These are phyloP conservation scores for Globisporangium recalcitrans DNA, from an alignment of 352 stramenopile genomes.

Conservation along the genomic window DNA sequence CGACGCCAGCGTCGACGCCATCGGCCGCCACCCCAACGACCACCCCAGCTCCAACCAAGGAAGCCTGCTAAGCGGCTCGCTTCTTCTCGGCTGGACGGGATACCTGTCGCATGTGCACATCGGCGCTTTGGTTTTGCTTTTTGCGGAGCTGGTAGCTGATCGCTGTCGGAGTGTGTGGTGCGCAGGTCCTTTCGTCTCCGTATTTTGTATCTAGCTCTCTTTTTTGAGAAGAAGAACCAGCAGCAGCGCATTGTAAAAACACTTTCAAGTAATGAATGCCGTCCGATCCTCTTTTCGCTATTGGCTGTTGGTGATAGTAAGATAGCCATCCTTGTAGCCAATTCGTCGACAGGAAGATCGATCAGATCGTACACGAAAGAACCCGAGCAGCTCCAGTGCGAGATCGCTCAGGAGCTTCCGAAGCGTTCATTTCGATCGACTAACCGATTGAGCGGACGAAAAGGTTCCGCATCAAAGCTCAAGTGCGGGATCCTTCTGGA, in stretches of 20 bases:
- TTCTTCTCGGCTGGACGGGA: conserved; percentile 1
- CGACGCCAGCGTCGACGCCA: not conserved
- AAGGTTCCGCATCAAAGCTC: too few relatives aligned
- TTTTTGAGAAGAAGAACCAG: not conserved
- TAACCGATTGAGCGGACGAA: not conserved
- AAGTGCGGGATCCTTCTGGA: too few relatives aligned
- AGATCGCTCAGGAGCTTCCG: not conserved
- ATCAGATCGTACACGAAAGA: not conserved
- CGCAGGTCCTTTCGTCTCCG: not conserved
- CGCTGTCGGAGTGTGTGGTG: not conserved
- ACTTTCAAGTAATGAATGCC: not conserved
- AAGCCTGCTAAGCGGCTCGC: conserved; percentile 9
- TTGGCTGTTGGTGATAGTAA: not conserved
- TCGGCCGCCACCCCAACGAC: not conserved
- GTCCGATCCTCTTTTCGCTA: not conserved
- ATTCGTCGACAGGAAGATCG: not conserved
- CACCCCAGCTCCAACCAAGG: conserved; percentile 1
- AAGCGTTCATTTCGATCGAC: not conserved
- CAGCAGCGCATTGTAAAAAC: conserved; percentile 1
- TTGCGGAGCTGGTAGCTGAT: not conserved
- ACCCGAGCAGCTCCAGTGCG: not conserved
- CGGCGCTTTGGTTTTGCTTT: not conserved
- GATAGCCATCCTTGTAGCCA: not conserved
- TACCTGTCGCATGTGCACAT: not conserved
- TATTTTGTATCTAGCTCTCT: conserved; percentile 1